Conservation (phyloP, 805 yeast species). For the Schwanniomyces polymorphus region DNA sequence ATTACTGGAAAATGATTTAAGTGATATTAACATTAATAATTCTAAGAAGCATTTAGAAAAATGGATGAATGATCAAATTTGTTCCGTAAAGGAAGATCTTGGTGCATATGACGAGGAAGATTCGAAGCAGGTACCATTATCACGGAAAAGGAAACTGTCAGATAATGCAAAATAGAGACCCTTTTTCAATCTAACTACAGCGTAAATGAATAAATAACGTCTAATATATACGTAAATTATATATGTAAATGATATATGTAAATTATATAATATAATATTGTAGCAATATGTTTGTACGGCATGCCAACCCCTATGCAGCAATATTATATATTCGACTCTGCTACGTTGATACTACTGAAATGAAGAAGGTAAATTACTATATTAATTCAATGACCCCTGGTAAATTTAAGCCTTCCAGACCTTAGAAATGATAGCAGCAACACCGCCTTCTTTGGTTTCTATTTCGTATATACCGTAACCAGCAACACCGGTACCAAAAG, state of each 20-base stretch:
- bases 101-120: conserved; percentile 1
- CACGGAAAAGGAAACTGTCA: conserved; percentile 10
- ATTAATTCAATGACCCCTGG: not conserved
- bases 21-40: conserved; percentile 13
- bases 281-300: not conserved
- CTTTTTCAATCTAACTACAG: not conserved
- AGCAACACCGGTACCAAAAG: conserved; percentile 62
- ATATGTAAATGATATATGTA: not conserved
- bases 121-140: conserved; percentile 2
- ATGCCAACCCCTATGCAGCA: not conserved
- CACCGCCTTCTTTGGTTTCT: conserved; percentile 67
- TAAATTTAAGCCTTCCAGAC: conserved; percentile 35
- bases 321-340: not conserved
- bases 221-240: not conserved
- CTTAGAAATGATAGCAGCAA: conserved; percentile 48
- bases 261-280: not conserved
- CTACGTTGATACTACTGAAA: not conserved
- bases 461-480: conserved; percentile 71
- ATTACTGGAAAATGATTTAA: conserved; percentile 23
- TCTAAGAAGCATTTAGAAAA: conserved; percentile 16
- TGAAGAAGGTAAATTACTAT: not conserved
- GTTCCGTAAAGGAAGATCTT: conserved; percentile 10
- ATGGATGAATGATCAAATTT: conserved; percentile 22
- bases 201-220: not conserved
- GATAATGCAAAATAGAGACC: conserved; percentile 2